Base-by-base conservation (phyloP, 176 grass and related monocot genomes). In the Cenchrus fungigraminus region DNA sequence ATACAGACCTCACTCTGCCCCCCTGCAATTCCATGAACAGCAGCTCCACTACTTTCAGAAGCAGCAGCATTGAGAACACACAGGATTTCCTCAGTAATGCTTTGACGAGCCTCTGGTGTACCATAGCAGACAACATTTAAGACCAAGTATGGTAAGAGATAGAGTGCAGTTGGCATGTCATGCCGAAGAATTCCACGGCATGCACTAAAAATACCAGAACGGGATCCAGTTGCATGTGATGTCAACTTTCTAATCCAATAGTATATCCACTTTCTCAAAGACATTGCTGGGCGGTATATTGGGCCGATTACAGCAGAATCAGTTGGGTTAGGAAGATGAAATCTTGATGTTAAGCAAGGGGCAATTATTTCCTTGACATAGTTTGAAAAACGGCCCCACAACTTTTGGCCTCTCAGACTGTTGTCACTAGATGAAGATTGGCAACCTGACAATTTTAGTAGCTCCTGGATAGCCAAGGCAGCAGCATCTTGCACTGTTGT, bases 281-380 rank as follows among this genome's bases (percentile, higher is more conserved):
- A 94, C 95, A 98, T 98, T 77, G 63, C 70, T 82, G 95, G 91
- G 52, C 68, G 79, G 81, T 95, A 98, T 88, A 98, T 93, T 57
- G 95, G 85, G 66, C 93, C 80, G 3, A 67, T 58, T 79, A 49
- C 51, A 85, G 89, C 51, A 90, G 93, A 91, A 92, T 98, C 95
- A 88, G 62, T 89, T 13, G 66, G 58, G 55, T 61, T 90, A 78
- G 89, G 92, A 82, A 94, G 92, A 60, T 90, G 93, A 77, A 95
- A 95, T 85, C 89, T 95, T 56, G 95, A 98, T 14, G 95, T 98
- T 82, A 98, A 91, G 78, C 95, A 98, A 2, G 95, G 95, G 32
- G 92, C 95, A 88, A 98, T 98, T 74, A 91, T 98, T 93, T 98
- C 95, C 77, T 95, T 98, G 50, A 98, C 85, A 85, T 98, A 93